phyloP scores from a whole-genome alignment of 441 rosid species.

The Geranium incanum region DNA sequence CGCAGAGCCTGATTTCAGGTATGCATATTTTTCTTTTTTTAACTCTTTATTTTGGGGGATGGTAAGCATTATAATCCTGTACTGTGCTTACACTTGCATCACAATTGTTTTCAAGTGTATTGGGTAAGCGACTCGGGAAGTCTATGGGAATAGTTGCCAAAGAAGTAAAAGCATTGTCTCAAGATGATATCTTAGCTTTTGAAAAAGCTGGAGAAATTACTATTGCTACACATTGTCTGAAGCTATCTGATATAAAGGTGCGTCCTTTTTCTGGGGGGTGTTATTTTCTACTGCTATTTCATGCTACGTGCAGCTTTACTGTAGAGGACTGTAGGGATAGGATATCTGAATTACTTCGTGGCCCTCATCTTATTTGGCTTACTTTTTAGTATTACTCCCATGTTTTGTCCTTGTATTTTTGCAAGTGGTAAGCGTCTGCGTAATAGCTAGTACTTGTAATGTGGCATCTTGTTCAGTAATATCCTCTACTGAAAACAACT shows the following conservation, averaged over 20 bases:
- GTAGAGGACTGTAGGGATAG: not conserved
- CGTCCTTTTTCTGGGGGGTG: not conserved
- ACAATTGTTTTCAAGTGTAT: slow-evolving; percentile 38
- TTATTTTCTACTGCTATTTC: not conserved
- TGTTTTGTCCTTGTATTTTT: not conserved
- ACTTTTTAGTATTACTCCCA: not conserved
- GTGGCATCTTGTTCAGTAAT: not conserved
- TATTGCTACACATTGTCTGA: slow-evolving; percentile 58
- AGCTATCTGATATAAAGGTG: slow-evolving; percentile 82
- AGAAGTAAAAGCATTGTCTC: slow-evolving; percentile 82
- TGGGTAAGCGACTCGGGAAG: slow-evolving; percentile 95
- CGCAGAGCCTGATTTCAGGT: slow-evolving; percentile 98
- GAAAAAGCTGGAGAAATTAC: slow-evolving; percentile 71
- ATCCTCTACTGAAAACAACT: not conserved
- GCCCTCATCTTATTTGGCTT: not conserved
- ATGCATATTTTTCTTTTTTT: slow-evolving; percentile 20
- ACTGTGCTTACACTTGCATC: slow-evolving; percentile 12
- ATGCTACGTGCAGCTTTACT: not conserved
- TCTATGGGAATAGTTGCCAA: slow-evolving; percentile 81
- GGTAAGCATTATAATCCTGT: not conserved
- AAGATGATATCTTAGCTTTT: slow-evolving; percentile 69
- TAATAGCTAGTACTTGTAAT: not conserved
- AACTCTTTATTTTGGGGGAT: not conserved
- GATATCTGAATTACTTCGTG: not conserved
- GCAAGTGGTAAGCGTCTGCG: not conserved